These are phyloP conservation scores for Amanita exitialis DNA, from an alignment of 768 basidiomycete genomes.

Conservation along the genomic window DNA sequence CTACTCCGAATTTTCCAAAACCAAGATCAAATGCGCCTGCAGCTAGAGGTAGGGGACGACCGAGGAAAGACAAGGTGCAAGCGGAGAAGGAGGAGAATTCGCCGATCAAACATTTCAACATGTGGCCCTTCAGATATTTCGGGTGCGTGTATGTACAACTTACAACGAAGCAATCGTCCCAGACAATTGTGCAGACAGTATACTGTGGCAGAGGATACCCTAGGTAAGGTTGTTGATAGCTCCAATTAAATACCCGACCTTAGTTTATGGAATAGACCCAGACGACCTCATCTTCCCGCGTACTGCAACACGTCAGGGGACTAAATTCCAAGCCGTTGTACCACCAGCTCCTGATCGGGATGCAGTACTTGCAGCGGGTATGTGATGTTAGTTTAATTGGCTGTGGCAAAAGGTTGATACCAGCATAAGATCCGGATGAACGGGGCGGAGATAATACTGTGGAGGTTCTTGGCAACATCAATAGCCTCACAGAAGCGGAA, in stretches of 20 bases:
- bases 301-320: constrained; percentile 82
- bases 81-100: constrained; percentile 73
- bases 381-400: not conserved
- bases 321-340: constrained; percentile 71
- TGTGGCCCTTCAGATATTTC: constrained; percentile 96
- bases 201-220: constrained; percentile 85
- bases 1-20: constrained; percentile 34
- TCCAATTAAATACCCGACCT: constrained; percentile 9
- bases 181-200: constrained; percentile 47
- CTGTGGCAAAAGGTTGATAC: not conserved
- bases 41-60: constrained; percentile 62
- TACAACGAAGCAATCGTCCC: not conserved
- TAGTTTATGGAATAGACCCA: constrained; percentile 49
- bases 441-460: constrained; percentile 61
- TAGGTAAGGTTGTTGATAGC: constrained; percentile 40
- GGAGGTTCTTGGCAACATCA: constrained; percentile 59
- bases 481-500: constrained; percentile 56
- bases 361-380: constrained; percentile 29
- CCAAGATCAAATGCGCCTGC: constrained; percentile 67
- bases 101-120: constrained; percentile 76
- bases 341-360: constrained; percentile 32
- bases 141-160: constrained; percentile 46
- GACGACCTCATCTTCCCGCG: constrained; percentile 97
- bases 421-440: constrained; percentile 48
- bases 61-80: constrained; percentile 62